Conservation (phyloP, 1,284 basidiomycete species). For the Cryptococcus wingfieldii region DNA sequence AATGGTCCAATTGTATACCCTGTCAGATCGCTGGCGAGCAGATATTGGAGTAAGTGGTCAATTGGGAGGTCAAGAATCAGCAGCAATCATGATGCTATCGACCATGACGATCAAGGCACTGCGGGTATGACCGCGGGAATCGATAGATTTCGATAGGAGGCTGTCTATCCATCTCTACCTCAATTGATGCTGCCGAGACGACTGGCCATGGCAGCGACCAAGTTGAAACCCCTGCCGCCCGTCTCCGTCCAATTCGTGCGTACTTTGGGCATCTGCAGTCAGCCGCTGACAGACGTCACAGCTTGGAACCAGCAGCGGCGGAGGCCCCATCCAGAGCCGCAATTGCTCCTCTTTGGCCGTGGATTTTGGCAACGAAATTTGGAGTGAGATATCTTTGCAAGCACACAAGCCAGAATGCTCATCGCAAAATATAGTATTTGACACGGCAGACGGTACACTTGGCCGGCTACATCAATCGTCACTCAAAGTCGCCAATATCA, state of each 20-base stretch:
- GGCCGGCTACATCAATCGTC: constrained; percentile 66
- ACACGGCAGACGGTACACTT: constrained; percentile 84
- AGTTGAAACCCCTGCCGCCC: constrained; percentile 22
- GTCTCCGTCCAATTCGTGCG: constrained; percentile 42
- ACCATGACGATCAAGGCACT: too few species aligned
- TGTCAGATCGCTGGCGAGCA: too few species aligned
- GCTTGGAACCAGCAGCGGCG: constrained; percentile 49
- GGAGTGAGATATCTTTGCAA: constrained; percentile 34
- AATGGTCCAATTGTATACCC: too few species aligned
- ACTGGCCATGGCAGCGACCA: background rate
- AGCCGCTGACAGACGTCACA: constrained; percentile 7
- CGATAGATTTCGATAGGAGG: too few species aligned
- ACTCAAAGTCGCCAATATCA: constrained; percentile 58
- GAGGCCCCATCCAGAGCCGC: constrained; percentile 44
- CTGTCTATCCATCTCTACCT: too few species aligned
- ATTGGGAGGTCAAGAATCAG: too few species aligned
- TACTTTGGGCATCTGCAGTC: background rate
- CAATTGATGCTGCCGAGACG: too few species aligned
- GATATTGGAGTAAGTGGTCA: too few species aligned
- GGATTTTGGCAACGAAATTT: constrained; percentile 46
- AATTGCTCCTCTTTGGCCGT: constrained; percentile 49
- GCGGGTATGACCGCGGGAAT: too few species aligned
- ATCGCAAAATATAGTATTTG: constrained; percentile 57
- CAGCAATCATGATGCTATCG: too few species aligned
- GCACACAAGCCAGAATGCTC: constrained; percentile 31